Evolutionary conservation across 2,329 filamentous ascomycete species (phyloP).

Genomic region (Fusarium denticulatum): DNA sequence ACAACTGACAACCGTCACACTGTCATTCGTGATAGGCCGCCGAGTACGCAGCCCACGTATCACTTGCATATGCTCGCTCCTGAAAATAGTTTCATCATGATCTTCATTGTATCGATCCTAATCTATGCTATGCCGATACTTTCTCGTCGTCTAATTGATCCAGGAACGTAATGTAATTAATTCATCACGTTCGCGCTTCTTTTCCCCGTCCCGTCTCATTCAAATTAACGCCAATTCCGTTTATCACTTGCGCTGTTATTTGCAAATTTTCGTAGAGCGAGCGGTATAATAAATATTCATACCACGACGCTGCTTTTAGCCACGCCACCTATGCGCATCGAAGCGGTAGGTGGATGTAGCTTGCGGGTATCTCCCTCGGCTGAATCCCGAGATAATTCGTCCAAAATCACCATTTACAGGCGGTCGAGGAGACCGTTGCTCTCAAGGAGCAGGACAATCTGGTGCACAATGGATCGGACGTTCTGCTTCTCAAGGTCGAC

Average conservation of each 20-base stretch:
- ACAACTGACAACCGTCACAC: constrained; percentile 22
- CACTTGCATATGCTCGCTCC: constrained; percentile 34
- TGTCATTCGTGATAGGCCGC: constrained; percentile 20
- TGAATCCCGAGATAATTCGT: constrained; percentile 13
- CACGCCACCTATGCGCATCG: constrained; percentile 9
- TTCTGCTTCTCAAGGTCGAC: constrained; percentile 88
- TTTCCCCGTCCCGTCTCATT: constrained; percentile 26
- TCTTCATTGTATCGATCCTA: constrained; percentile 31
- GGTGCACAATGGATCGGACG: constrained; percentile 92
- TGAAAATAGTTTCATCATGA: constrained; percentile 20
- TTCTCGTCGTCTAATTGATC: constrained; percentile 29
- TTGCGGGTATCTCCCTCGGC: constrained; percentile 35
- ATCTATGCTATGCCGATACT: constrained; percentile 33
- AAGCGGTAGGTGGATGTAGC: constrained; percentile 10
- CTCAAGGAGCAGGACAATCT: constrained; percentile 94
- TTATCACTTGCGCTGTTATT: constrained; percentile 28
- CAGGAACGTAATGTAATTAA: constrained; percentile 8
- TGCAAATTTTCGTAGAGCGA: constrained; percentile 31
- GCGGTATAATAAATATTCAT: not conserved
- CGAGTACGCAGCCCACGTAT: constrained; percentile 12
- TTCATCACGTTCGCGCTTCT: constrained; percentile 10
- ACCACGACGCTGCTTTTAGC: constrained; percentile 10
- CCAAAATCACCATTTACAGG: constrained; percentile 51
- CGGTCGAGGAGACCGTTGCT: constrained; percentile 86
- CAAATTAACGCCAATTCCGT: constrained; percentile 37